Percentiles rank a stretch among this genome's conserved stretches.
Conservation (phyloP, 441 rosid species). For the Kokia cookei region DNA sequence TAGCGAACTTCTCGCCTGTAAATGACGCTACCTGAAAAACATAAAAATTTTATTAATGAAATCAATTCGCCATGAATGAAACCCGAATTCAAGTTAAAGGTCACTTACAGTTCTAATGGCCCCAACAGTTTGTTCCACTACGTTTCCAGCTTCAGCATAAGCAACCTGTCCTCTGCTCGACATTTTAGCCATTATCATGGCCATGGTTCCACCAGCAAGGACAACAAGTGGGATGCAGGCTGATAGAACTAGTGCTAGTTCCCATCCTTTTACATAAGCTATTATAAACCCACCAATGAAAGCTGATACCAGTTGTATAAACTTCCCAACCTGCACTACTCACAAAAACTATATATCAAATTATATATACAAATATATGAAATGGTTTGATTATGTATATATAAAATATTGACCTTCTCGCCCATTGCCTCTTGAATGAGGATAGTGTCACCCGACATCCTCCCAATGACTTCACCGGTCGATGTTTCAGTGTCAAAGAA, state of each 20-base stretch:
- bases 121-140: constrained; percentile 73
- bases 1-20: constrained; percentile 62
- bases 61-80: not conserved
- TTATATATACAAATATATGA: not conserved
- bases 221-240: constrained; percentile 53
- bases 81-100: not conserved
- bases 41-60: not conserved
- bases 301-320: constrained; percentile 50
- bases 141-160: constrained; percentile 57
- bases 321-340: constrained; percentile 58
- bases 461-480: constrained; percentile 75
- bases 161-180: constrained; percentile 60
- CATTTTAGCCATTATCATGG: constrained; percentile 40
- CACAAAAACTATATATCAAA: not conserved
- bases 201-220: constrained; percentile 48
- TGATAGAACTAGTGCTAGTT: constrained; percentile 42
- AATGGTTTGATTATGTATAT: not conserved
- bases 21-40: constrained; percentile 61
- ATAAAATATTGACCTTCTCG: constrained; percentile 45
- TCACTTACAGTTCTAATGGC: constrained; percentile 64
- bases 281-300: constrained; percentile 59
- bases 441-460: constrained; percentile 87
- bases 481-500: constrained; percentile 74
- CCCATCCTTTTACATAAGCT: constrained; percentile 62
- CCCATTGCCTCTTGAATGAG: constrained; percentile 87